Base-by-base conservation (phyloP, 768 basidiomycete genomes). In the Dacryopinax spathularia region DNA sequence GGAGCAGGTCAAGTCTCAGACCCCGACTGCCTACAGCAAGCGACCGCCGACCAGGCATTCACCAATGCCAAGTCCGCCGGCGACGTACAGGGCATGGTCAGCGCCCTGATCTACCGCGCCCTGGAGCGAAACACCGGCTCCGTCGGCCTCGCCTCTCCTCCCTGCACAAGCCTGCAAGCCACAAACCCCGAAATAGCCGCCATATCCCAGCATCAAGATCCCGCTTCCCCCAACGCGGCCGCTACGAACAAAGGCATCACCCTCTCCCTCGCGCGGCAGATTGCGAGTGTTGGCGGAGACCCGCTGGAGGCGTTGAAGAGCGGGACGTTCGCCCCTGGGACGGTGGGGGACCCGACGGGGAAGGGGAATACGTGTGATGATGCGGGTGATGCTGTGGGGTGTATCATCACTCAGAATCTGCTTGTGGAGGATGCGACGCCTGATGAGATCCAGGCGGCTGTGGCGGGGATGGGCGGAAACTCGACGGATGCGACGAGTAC, bases 151-250 rank as follows among this genome's bases (percentile, higher is more conserved):
- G 71, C 72, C 25, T 77, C 77, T 31, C 76, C 70, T 15, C 66
- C 75, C n/a, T 86, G 84, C 75, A 84, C 78, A 0, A 75, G 78
- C 62, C 73, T 82, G 72, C 77, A 75, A 34, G 81, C 84, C 5
- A 77, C 76, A 44, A 86, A 86, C 73, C 79, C 84, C 18, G 84
- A 86, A 72, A 82, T 86, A 67, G 83, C 82, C 31, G 84, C 83
- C 34, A 78, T 86, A 65, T 73, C 76, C 41, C 84, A 84, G 70
- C 83, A 86, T 71, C 82, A 83, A 78, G 85, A 86, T 66, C 84
- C 85, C 36, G 85, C 85, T 25, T 84, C 83, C 0, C 25, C 72
- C 15, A 77, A 77, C 67, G 85, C 85, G 12, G 81, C 81, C 12
- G 77, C 80, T 0, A 73, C 76, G 22, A 87, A 86, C 79, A 86